Conservation (phyloP, 2,329 filamentous ascomycete species). For the Colletotrichum gloeosporioides region DNA sequence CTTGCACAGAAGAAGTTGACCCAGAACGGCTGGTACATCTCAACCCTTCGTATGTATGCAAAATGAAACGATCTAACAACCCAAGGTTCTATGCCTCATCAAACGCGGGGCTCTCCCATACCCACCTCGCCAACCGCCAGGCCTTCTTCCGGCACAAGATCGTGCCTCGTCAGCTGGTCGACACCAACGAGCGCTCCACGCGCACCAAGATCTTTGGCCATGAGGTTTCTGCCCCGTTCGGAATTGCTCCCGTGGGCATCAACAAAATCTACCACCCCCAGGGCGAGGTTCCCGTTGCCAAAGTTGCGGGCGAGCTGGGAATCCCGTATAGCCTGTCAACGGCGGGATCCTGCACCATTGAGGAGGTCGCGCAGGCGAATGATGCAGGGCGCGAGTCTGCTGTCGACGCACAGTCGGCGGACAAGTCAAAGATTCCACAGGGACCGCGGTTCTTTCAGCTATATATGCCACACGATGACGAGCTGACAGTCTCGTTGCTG, state of each 20-base stretch:
- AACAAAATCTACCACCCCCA: slow-evolving; percentile 68
- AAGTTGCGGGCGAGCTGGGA: slow-evolving; percentile 63
- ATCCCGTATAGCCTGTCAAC: slow-evolving; percentile 66
- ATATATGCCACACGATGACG: slow-evolving; percentile 69
- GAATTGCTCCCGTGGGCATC: slow-evolving; percentile 70
- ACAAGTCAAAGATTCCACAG: slow-evolving; percentile 5
- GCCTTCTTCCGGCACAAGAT: slow-evolving; percentile 70
- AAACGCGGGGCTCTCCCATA: slow-evolving; percentile 59
- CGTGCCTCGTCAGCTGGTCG: slow-evolving; percentile 65
- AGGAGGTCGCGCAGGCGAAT: slow-evolving; percentile 62
- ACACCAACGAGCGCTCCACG: slow-evolving; percentile 62
- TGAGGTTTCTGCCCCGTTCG: slow-evolving; percentile 62
- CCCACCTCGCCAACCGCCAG: slow-evolving; percentile 62
- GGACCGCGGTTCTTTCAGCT: slow-evolving; percentile 65
- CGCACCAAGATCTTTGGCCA: slow-evolving; percentile 65
- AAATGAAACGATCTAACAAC: neutral
- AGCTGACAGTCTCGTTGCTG: slow-evolving; percentile 60
- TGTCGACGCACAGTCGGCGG: neutral
- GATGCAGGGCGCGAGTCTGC: slow-evolving; percentile 31
- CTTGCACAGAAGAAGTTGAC: slow-evolving; percentile 61
- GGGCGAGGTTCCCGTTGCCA: slow-evolving; percentile 65
- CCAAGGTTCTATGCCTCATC: slow-evolving; percentile 58
- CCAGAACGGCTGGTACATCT: slow-evolving; percentile 55
- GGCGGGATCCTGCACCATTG: slow-evolving; percentile 60
- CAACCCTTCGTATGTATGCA: neutral